A percentile compares a stretch with the other conserved stretches of the same genome.
These are phyloP conservation scores for Inonotus obliquus DNA, from an alignment of 1,284 basidiomycete species.

Conservation along the genomic window DNA sequence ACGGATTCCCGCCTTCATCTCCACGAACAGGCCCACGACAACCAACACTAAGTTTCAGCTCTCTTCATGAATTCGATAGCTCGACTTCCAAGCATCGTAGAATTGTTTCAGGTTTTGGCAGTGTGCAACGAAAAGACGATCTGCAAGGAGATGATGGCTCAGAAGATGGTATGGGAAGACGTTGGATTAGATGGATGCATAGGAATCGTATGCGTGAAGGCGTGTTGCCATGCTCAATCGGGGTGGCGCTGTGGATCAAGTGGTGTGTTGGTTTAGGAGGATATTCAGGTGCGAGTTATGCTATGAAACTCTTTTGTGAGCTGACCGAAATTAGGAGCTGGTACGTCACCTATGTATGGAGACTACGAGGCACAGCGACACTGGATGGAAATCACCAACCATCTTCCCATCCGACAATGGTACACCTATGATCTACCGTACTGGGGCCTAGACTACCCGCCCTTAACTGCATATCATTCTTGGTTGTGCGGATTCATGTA, in stretches of 20 bases:
- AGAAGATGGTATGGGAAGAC: constrained; percentile 41
- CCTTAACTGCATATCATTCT: constrained; percentile 84
- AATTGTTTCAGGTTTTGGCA: background rate
- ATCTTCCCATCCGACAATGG: constrained; percentile 74
- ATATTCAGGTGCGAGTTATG: constrained; percentile 67
- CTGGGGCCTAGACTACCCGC: constrained; percentile 93
- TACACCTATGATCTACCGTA: constrained; percentile 85
- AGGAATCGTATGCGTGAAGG: constrained; percentile 53
- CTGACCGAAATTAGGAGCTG: constrained; percentile 45
- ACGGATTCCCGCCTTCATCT: constrained; percentile 14
- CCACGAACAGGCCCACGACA: constrained; percentile 7
- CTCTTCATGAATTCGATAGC: constrained; percentile 32
- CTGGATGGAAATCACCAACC: constrained; percentile 87
- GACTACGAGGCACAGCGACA: constrained; percentile 94
- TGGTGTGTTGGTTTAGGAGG: constrained; percentile 69
- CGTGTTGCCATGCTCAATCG: constrained; percentile 51
- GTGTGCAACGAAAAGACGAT: constrained; percentile 20
- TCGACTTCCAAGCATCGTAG: constrained; percentile 8
- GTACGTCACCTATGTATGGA: constrained; percentile 77
- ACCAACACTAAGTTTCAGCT: constrained; percentile 32
- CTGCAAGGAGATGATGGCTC: constrained; percentile 33
- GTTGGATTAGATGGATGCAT: constrained; percentile 76
- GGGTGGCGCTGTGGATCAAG: constrained; percentile 54
- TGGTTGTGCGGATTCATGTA: constrained; percentile 72
- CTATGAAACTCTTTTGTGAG: background rate